Conservation (phyloP, 106 monocot genomes). For the Iris macrosiphon region DNA sequence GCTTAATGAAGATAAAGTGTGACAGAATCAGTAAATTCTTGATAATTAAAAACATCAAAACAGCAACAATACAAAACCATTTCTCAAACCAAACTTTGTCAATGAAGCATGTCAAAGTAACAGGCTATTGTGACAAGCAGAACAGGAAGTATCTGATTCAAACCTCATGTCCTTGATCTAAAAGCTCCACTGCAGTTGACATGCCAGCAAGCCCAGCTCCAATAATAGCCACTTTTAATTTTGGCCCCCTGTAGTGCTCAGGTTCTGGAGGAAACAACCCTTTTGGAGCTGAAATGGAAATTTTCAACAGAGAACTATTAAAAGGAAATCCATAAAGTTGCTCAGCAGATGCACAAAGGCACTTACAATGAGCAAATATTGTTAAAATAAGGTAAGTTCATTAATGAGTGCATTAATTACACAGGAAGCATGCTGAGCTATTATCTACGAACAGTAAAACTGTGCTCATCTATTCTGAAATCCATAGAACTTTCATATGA, state of each 20-base stretch:
- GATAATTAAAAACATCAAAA: no score
- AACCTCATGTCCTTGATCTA: conserved; percentile 99
- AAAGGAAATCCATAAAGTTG: background rate
- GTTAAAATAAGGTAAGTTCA: background rate
- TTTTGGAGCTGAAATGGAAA: conserved; percentile 87
- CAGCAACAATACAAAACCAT: background rate
- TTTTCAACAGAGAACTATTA: no score
- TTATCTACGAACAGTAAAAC: no score
- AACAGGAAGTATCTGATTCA: background rate
- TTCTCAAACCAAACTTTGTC: no score
- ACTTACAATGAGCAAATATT: background rate
- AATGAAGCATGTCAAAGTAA: conserved; percentile 2
- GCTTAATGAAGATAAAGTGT: no score
- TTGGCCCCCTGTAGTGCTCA: conserved; percentile 82
- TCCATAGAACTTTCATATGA: no score
- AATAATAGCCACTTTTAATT: conserved; percentile 91
- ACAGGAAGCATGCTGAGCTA: no score
- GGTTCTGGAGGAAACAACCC: conserved; percentile 98
- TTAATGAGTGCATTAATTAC: no score
- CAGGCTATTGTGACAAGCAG: background rate
- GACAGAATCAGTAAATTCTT: no score
- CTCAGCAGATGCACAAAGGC: background rate
- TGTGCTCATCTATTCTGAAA: no score
- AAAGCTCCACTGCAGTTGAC: conserved; percentile 97
- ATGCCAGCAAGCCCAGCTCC: conserved; percentile 97